Evolutionary conservation across 805 yeast genomes (phyloP).

Genomic region (Teunomyces kruisii): DNA sequence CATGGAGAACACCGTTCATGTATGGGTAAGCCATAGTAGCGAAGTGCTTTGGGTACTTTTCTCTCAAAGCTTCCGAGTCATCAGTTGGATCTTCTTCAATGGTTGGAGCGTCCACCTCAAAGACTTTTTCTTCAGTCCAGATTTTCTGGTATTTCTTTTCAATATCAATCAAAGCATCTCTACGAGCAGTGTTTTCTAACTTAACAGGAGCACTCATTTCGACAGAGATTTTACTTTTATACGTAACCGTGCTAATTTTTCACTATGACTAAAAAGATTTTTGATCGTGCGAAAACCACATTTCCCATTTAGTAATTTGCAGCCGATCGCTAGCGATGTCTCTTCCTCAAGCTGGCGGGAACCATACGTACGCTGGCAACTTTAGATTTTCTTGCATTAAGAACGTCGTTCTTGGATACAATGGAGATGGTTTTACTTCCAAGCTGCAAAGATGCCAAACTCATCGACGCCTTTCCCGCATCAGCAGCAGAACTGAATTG

Average conservation of each 20-base stretch:
- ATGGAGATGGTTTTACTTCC: slow-evolving; percentile 28
- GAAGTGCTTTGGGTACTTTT: slow-evolving; percentile 80
- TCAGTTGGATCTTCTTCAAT: slow-evolving; percentile 53
- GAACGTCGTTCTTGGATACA: slow-evolving; percentile 4
- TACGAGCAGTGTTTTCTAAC: slow-evolving; percentile 75
- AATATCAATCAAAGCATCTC: slow-evolving; percentile 87
- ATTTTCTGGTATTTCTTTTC: slow-evolving; percentile 84
- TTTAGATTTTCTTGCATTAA: not conserved
- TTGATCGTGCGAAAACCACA: not conserved
- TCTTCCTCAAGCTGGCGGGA: slow-evolving; percentile 6
- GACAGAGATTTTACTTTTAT: slow-evolving; percentile 2
- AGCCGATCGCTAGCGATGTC: slow-evolving; percentile 2
- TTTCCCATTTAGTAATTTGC: not conserved
- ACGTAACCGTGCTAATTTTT: not conserved
- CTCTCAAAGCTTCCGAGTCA: slow-evolving; percentile 67
- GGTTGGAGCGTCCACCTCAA: slow-evolving; percentile 87
- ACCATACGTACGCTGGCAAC: slow-evolving; percentile 4
- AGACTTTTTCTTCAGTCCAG: slow-evolving; percentile 85
- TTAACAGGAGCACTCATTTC: slow-evolving; percentile 42
- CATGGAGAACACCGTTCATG: slow-evolving; percentile 98
- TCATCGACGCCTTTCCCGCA: slow-evolving; percentile 54
- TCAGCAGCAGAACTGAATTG: slow-evolving; percentile 41
- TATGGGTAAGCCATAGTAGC: slow-evolving; percentile 97
- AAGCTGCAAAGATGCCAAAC: slow-evolving; percentile 37
- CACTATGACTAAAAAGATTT: not conserved